Conservation (phyloP, 208 protist genomes). For the Porcisia deanei region DNA sequence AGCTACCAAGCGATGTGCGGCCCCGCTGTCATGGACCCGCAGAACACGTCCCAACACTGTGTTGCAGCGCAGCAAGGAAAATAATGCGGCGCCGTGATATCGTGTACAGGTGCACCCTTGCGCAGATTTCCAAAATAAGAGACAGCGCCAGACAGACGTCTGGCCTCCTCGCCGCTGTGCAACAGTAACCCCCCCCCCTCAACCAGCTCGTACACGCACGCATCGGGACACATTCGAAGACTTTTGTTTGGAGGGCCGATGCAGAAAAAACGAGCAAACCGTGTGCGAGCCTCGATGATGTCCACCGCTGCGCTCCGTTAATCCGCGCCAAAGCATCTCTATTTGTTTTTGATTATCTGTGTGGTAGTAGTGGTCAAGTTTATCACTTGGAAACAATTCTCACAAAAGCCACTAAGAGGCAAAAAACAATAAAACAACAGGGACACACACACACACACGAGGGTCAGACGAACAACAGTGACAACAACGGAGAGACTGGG, state of each 20-base stretch:
- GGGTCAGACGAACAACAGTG: neutral
- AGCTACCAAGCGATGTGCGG: neutral
- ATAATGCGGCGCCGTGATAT: neutral
- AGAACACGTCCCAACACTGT: neutral
- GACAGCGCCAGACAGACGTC: neutral
- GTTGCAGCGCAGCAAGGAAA: too few species aligned
- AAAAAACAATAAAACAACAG: too few species aligned
- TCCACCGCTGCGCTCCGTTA: too few species aligned
- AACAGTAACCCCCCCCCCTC: neutral
- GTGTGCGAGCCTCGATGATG: neutral
- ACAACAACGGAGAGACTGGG: neutral
- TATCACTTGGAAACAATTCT: neutral
- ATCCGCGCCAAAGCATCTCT: neutral
- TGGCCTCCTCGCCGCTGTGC: neutral
- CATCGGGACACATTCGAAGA: too few species aligned
- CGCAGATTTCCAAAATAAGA: neutral
- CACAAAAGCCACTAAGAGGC: neutral
- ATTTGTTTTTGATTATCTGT: neutral
- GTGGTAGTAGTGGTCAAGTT: neutral
- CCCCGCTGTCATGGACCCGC: neutral
- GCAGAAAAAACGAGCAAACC: neutral
- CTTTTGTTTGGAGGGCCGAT: too few species aligned
- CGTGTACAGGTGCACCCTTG: neutral
- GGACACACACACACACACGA: neutral
- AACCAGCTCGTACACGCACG: neutral